Evolutionary conservation across 2,329 filamentous ascomycete genomes (phyloP), one percentile per base, ranked within the genome.

Genomic region (Sarocladium oryzae): DNA sequence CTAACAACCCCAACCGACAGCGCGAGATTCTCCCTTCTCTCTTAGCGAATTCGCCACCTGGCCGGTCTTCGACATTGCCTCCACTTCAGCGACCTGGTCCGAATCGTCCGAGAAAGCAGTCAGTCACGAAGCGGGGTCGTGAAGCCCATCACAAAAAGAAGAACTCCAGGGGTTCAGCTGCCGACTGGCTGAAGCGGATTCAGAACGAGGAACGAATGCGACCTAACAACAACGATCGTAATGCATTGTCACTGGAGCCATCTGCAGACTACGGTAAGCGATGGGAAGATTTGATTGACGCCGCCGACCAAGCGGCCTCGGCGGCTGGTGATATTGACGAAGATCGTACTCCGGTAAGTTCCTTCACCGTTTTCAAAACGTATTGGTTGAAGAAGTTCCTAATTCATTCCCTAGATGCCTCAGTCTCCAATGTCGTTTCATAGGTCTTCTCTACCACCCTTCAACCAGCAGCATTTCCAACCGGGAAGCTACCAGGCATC

Each of bases 241-340:
- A 96, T 69, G 88, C 89, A 52, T 80, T 88, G 58, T 95, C 89
- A 15, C 88, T 88, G 37, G 92, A 96, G 68, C 90, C 91, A 21
- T 81, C 85, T 52, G 83, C 81, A 18, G 85, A 87, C 54, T 87
- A 88, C 69, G 90, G 89, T 57, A 95, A 93, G 71, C 80, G 92
- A 61, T 97, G 92, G 93, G 89, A 96, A 68, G 92, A 97, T 67
- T 77, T 97, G 54, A 95, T 97, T 57, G 91, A 96, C 68, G 92
- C 92, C 50, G 92, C 88, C 33, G 69, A 71, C 54, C 69, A 72
- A 51, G 70, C 79, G 51, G 90, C 92, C 28, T 96, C 89, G 55
- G 90, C 91, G 24, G 95, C 89, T 2, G 91, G 95, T 70, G 92
- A 86, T 61, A 79, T 93, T 63, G 89, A 95, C 66, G 90, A 91